These are phyloP conservation scores for Pythium sukuiense DNA, from an alignment of 352 stramenopile species.

Conservation along the genomic window DNA sequence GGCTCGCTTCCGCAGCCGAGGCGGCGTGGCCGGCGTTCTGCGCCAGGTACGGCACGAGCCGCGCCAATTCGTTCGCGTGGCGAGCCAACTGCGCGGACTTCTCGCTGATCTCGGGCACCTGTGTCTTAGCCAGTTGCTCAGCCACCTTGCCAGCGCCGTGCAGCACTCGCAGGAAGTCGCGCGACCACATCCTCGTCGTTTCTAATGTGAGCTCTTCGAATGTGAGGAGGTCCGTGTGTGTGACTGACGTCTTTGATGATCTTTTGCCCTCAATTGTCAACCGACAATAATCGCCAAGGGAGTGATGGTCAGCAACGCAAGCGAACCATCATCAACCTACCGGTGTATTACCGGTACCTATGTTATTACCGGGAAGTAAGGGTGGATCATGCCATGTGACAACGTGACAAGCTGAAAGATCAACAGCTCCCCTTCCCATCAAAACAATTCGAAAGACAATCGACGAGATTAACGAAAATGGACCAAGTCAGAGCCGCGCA, in stretches of 20 bases:
- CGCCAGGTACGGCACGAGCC: slow-evolving; percentile 47
- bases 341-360: slow-evolving; percentile 8
- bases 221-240: not conserved
- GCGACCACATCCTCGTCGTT: slow-evolving; percentile 56
- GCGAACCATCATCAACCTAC: slow-evolving; percentile 20
- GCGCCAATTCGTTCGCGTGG: slow-evolving; percentile 36
- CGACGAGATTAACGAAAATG: slow-evolving; percentile 17
- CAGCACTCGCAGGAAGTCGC: slow-evolving; percentile 68
- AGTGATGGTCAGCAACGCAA: slow-evolving; percentile 16
- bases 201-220: not conserved
- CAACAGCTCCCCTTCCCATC: too few relatives aligned
- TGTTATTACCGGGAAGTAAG: slow-evolving; percentile 9
- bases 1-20: not conserved
- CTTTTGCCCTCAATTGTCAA: not conserved
- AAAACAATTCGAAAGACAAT: too few relatives aligned
- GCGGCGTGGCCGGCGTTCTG: slow-evolving; percentile 16
- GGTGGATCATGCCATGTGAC: not conserved
- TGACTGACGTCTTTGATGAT: slow-evolving; percentile 14
- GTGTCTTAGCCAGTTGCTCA: slow-evolving; percentile 45
- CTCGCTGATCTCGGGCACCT: slow-evolving; percentile 37
- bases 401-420: not conserved
- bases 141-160: slow-evolving; percentile 68
- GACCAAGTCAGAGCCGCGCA: slow-evolving; percentile 87
- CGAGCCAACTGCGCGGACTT: slow-evolving; percentile 27
- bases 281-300: slow-evolving; percentile 3